A percentile compares a stretch with the other conserved stretches of the same genome.
These are phyloP conservation scores for Purpureocillium takamizusanense DNA, from an alignment of 2,329 filamentous ascomycete genomes.

Conservation along the genomic window DNA sequence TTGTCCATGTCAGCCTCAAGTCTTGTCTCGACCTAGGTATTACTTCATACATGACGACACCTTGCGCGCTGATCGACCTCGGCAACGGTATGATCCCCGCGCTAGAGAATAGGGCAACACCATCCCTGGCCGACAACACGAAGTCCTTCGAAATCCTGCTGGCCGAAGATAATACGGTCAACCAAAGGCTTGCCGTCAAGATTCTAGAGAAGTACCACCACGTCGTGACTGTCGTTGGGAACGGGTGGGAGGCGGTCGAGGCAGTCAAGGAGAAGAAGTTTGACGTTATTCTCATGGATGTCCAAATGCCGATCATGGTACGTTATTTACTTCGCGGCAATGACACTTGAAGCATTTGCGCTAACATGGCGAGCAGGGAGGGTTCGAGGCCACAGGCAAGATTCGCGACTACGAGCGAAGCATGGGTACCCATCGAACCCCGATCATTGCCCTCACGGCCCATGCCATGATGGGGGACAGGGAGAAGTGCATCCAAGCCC, in stretches of 20 bases:
- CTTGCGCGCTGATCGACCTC: slow-evolving; percentile 86
- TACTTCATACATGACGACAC: slow-evolving; percentile 98
- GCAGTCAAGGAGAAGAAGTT: slow-evolving; percentile 88
- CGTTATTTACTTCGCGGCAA: slow-evolving; percentile 21
- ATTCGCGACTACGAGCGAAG: slow-evolving; percentile 91
- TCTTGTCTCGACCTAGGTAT: slow-evolving; percentile 91
- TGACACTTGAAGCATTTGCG: neutral
- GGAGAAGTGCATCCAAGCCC: slow-evolving; percentile 95
- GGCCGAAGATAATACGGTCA: slow-evolving; percentile 95
- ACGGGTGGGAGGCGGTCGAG: slow-evolving; percentile 87
- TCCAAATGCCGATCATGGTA: slow-evolving; percentile 99
- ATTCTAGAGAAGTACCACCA: slow-evolving; percentile 97
- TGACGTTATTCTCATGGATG: slow-evolving; percentile 97
- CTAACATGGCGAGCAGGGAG: slow-evolving; percentile 55
- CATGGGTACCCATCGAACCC: slow-evolving; percentile 71
- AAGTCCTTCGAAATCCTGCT: slow-evolving; percentile 92
- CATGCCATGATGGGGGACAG: slow-evolving; percentile 98
- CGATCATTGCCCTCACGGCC: slow-evolving; percentile 92
- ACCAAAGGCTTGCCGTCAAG: slow-evolving; percentile 91
- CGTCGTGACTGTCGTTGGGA: slow-evolving; percentile 85
- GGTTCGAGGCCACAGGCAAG: slow-evolving; percentile 93
- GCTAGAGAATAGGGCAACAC: slow-evolving; percentile 84
- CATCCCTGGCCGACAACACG: slow-evolving; percentile 84
- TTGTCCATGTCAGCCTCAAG: slow-evolving; percentile 86
- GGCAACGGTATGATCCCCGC: slow-evolving; percentile 95